Base-by-base conservation (phyloP, 495 filamentous ascomycete species). In the Clohesyomyces aquaticus region DNA sequence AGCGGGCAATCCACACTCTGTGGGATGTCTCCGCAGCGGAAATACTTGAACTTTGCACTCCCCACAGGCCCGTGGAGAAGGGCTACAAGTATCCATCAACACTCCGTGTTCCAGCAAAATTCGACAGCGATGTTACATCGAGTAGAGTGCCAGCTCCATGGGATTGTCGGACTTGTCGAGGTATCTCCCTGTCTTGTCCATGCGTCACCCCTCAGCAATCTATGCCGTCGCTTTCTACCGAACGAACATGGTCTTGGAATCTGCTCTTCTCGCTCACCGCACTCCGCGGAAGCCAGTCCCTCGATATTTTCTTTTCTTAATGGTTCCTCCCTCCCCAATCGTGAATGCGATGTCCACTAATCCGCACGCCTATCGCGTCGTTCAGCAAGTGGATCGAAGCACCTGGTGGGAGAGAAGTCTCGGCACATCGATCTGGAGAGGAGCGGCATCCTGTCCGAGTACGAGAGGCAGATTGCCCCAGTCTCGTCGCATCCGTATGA, bases 1-100 rank as follows among this genome's bases (percentile, higher is more conserved):
- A n/a, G n/a, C n/a, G n/a, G n/a, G n/a, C n/a, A n/a, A n/a, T n/a
- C n/a, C n/a, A n/a, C n/a, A n/a, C n/a, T n/a, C n/a, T n/a, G n/a
- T n/a, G n/a, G n/a, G n/a, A n/a, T n/a, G n/a, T n/a, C n/a, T n/a
- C n/a, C n/a, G n/a, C 46, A 52, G 46, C 58, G 58, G 58, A 61
- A 46, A 46, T 61, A 46, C 32, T 43, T 51, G 27, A 61, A 23
- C 19, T 1, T 16, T 10, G 9, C 32, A 38, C 32, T 38, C 18
- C 19, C 22, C 9, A 6, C n/a, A n/a, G n/a, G 47, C 46, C 58
- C 58, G 47, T 53, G 58, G 58, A 61, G 47, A 61, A 52, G 28
- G 18, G 8, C 8, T 51, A 49, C 56, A 59, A 49, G 56, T 45
- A 61, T 23, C 28, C 32, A 42, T 29, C 47, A 25, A 42, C 16